Base-by-base conservation (phyloP, 108 stramenopile genomes). In the Cyclotella sp. region DNA sequence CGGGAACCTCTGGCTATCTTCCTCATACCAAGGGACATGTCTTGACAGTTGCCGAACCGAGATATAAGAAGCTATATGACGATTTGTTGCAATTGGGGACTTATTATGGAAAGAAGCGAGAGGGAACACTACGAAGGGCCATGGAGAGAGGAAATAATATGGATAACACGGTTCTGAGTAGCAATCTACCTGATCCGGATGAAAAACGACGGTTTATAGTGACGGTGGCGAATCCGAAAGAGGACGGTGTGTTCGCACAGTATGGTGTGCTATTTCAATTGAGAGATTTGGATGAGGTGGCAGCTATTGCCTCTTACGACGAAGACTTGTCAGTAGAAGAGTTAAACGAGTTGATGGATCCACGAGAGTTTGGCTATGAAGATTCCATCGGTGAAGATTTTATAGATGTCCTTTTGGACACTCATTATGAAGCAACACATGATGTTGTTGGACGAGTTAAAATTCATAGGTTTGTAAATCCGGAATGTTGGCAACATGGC, bases 401-500 rank as follows among this genome's bases (percentile, higher is more conserved):
- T 27, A 70, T 73, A 62, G 67, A 73, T 67, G 67, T 73, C 16
- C 47, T 81, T 4, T 28, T 75, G 12, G 57, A 69, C n/a, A 81
- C 79, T 18, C 79, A 81, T 69, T 81, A 81, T 62, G 79, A 81
- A 44, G 79, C 79, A 13, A 74, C 72, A 1, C 79, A 81, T 74
- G 79, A 81, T 55, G 73, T 73, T 60, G 73, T 81, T 16, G 79
- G 79, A 21, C 55, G 73, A 22, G 79, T 81, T 12, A 68, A 65
- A 27, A 81, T 81, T 3, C 79, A 74, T 70, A 55, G 68, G 6
- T 63, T 81, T 70, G 68, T 74, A 3, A 81, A 81, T 68, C 79
- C 79, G 1, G 73, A 81, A 29, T 69, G 67, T 57, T 81, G 67
- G 67, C 60, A 54, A 29, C 68, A 74, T 27, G 78, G 70, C 39